phyloP scores from a whole-genome alignment of 2,329 filamentous ascomycete species.

The Iodosphaeria phyllophila region DNA sequence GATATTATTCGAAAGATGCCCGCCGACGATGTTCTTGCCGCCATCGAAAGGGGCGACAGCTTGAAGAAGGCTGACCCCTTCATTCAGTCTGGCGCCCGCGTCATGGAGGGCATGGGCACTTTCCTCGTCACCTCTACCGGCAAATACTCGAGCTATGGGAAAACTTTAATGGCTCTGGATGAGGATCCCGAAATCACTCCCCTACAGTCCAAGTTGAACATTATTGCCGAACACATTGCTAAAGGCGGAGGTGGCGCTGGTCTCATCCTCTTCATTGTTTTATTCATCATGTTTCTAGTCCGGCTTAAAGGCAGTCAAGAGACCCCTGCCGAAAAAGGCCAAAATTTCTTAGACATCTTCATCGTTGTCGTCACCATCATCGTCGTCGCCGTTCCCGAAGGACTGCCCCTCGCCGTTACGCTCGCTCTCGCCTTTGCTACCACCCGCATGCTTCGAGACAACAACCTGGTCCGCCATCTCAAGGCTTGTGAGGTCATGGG shows the following conservation, averaged over 20 bases:
- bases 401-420: slow-evolving; percentile 60
- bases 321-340: slow-evolving; percentile 55
- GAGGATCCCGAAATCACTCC: slow-evolving; percentile 60
- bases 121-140: slow-evolving; percentile 59
- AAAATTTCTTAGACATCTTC: slow-evolving; percentile 57
- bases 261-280: slow-evolving; percentile 62
- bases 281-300: slow-evolving; percentile 73
- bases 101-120: slow-evolving; percentile 60
- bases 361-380: slow-evolving; percentile 67
- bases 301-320: slow-evolving; percentile 33
- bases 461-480: slow-evolving; percentile 58
- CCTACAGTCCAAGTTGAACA: slow-evolving; percentile 57
- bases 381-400: slow-evolving; percentile 64
- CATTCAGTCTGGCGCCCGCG: slow-evolving; percentile 67
- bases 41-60: slow-evolving; percentile 46
- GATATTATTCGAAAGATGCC: slow-evolving; percentile 52
- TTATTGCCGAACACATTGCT: slow-evolving; percentile 60
- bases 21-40: slow-evolving; percentile 48
- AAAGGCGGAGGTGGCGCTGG: slow-evolving; percentile 62
- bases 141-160: slow-evolving; percentile 55
- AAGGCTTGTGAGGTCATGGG: slow-evolving; percentile 71
- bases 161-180: slow-evolving; percentile 55
- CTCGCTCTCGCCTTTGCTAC: slow-evolving; percentile 61
- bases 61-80: slow-evolving; percentile 64
- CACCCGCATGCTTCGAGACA: slow-evolving; percentile 58